Evolutionary conservation across 306 rosid genomes (phyloP), one percentile per base, ranked within the genome.

Genomic region (Castanea mollissima): DNA sequence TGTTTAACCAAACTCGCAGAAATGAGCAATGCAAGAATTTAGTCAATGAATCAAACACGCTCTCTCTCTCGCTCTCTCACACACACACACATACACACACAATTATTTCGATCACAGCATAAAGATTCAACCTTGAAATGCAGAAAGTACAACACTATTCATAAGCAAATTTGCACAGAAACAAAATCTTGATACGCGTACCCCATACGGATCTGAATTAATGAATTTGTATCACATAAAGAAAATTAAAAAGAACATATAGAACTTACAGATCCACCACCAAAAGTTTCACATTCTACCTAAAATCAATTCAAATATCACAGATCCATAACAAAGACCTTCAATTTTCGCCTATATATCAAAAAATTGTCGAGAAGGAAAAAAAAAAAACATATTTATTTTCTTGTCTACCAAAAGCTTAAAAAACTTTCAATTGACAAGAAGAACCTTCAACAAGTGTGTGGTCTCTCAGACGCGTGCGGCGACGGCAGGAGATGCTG

Each of bases 401-500:
- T 32, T 67, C 73, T 16, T 69, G 44, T 16, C 77, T 78, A 56
- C 59, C 63, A 62, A 27, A 51, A 21, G 59, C 69, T 79, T 79
- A 70, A 35, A 49, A 70, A 35, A 46, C 10, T 73, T 34, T 7
- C 13, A 29, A 70, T 55, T 55, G 27, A 38, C 31, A 49, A 49
- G 54, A 49, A 49, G 54, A 49, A 49, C 54, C 54, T 49, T 49
- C 54, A 49, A 55, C 68, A 49, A 16, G 55, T 29, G 34, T n/a
- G 5, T 51, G 44, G 27, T 20, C 55, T 20, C 55, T 87, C 79
- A 92, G 67, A 57, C 87, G 73, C 97, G 92, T 5, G 96, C 38
- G n/a, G 90, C 75, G 55, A 76, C 85, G 1, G 81, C 64, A 52
- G 85, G 77, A 1, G 90, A 83, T 4, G 85, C 82, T 0, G 92